These are phyloP conservation scores for Colletotrichum orbiculare DNA, from an alignment of 2,329 filamentous ascomycete species.

Conservation along the genomic window DNA sequence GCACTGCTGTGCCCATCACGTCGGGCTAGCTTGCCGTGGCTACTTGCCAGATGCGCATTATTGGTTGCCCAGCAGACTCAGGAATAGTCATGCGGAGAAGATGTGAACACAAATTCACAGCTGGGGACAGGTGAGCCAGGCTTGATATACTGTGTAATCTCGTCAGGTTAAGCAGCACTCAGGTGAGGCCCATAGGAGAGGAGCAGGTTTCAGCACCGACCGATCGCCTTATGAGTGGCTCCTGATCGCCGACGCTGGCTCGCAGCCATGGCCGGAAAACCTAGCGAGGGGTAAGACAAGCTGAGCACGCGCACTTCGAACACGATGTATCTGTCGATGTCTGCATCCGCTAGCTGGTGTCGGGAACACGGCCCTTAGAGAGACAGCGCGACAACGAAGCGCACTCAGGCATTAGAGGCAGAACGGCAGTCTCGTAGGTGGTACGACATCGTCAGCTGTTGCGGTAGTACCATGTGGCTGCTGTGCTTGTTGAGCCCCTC, in stretches of 20 bases:
- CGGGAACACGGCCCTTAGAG: no score
- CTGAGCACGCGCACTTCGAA: conserved; percentile 15
- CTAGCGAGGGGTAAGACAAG: conserved; percentile 24
- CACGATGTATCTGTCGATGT: conserved; percentile 11
- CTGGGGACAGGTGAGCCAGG: conserved; percentile 8
- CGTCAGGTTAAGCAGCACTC: conserved; percentile 29
- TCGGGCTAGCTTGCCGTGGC: neutral
- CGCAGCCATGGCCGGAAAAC: conserved; percentile 9
- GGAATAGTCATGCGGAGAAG: conserved; percentile 19
- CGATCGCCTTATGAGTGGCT: conserved; percentile 33
- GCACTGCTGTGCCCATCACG: no score
- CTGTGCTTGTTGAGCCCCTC: neutral
- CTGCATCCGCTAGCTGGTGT: neutral
- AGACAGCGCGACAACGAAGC: conserved; percentile 21
- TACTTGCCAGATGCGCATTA: neutral
- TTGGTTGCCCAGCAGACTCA: conserved; percentile 4
- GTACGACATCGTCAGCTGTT: neutral
- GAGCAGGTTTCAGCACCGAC: conserved; percentile 28
- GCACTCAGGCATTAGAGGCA: conserved; percentile 14
- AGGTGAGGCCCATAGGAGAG: conserved; percentile 14
- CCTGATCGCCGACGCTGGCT: conserved; percentile 26
- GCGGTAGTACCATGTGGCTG: neutral
- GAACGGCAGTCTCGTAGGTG: conserved; percentile 3
- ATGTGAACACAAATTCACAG: neutral
- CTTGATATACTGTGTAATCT: conserved; percentile 12